Percentiles rank a stretch among this genome's conserved stretches.
Evolutionary conservation across 2,329 filamentous ascomycete genomes (phyloP).

Genomic region (Aureobasidium sp.): DNA sequence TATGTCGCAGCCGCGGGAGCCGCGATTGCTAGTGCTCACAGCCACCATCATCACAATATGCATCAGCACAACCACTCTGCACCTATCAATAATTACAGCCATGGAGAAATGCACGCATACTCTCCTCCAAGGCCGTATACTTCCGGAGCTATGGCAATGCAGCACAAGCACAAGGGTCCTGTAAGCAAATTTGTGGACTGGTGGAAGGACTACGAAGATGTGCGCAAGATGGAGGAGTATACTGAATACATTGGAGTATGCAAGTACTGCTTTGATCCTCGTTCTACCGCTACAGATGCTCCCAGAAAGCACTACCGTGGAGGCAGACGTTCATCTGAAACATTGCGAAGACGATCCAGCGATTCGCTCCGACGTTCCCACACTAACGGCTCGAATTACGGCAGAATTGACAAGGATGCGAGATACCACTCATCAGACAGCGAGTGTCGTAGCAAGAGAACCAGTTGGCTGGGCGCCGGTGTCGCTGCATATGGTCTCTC

Average conservation of each 20-base stretch:
- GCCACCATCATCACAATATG: slow-evolving; percentile 15
- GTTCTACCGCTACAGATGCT: slow-evolving; percentile 46
- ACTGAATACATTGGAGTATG: slow-evolving; percentile 59
- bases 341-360: slow-evolving; percentile 22
- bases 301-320: slow-evolving; percentile 53
- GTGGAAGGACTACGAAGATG: slow-evolving; percentile 57
- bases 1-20: slow-evolving; percentile 17
- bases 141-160: slow-evolving; percentile 35
- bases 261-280: slow-evolving; percentile 56
- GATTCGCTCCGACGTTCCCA: slow-evolving; percentile 22
- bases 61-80: slow-evolving; percentile 20
- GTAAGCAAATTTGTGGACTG: slow-evolving; percentile 49
- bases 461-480: slow-evolving; percentile 42
- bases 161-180: slow-evolving; percentile 48
- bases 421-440: slow-evolving; percentile 48
- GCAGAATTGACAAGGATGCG: slow-evolving; percentile 50
- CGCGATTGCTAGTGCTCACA: slow-evolving; percentile 9
- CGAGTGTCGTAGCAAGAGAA: slow-evolving; percentile 34
- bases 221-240: slow-evolving; percentile 58
- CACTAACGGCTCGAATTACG: slow-evolving; percentile 16
- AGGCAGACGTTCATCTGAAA: slow-evolving; percentile 37
- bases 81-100: slow-evolving; percentile 18
- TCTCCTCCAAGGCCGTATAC: slow-evolving; percentile 10
- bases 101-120: not conserved
- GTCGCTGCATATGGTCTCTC: slow-evolving; percentile 46